A percentile compares a stretch with the other conserved stretches of the same genome.
These are phyloP conservation scores for Pseudonitzschia delicatissima DNA, from an alignment of 108 stramenopile genomes.

Conservation along the genomic window DNA sequence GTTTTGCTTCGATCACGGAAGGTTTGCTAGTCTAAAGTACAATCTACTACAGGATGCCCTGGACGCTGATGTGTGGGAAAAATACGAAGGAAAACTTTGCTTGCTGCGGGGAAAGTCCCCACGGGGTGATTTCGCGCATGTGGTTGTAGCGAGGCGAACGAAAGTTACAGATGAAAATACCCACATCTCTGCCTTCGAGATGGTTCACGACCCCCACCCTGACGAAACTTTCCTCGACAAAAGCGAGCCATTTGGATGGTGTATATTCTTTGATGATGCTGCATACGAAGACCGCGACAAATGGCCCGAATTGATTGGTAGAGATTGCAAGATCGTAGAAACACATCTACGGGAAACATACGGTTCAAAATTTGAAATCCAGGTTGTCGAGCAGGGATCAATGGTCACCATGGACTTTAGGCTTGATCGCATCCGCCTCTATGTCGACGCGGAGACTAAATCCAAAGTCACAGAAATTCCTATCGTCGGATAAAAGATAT, in stretches of 20 bases:
- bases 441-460: too few relatives aligned
- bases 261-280: constrained; percentile 31
- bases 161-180: not conserved
- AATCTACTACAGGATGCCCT: not conserved
- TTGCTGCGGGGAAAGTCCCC: constrained; percentile 38
- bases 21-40: constrained; percentile 7
- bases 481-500: too few relatives aligned
- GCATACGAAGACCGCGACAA: too few relatives aligned
- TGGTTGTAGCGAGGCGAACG: constrained; percentile 27
- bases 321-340: too few relatives aligned
- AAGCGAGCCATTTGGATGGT: constrained; percentile 32
- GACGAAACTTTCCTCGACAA: constrained; percentile 34
- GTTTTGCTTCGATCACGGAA: constrained; percentile 2
- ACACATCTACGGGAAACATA: too few relatives aligned
- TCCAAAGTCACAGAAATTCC: too few relatives aligned
- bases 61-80: not conserved
- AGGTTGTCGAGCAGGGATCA: too few relatives aligned
- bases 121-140: constrained; percentile 38
- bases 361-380: too few relatives aligned
- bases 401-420: too few relatives aligned
- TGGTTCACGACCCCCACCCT: constrained; percentile 44
- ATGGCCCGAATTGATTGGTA: too few relatives aligned
- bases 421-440: too few relatives aligned
- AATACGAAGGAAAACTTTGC: constrained; percentile 22
- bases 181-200: constrained; percentile 5